A percentile compares a stretch with the other conserved stretches of the same genome.
Evolutionary conservation across 2,329 filamentous ascomycete genomes (phyloP).

Genomic region (Diaporthe citriasiana): DNA sequence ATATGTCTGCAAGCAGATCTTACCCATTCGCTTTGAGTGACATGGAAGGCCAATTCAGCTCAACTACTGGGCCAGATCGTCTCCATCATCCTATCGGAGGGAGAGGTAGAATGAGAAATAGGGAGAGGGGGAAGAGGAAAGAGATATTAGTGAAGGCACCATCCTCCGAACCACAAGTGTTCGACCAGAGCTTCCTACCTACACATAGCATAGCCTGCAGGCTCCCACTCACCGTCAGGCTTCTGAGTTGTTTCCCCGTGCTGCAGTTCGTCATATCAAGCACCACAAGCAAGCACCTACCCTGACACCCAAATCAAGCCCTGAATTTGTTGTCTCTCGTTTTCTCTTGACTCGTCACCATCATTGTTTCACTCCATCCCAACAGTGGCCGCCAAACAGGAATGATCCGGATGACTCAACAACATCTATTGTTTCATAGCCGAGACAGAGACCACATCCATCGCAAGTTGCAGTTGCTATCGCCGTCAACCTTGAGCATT

Average conservation of each 20-base stretch:
- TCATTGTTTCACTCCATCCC: conserved; percentile 31
- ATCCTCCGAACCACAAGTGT: conserved; percentile 20
- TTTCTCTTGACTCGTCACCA: conserved; percentile 37
- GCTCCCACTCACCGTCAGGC: conserved; percentile 35
- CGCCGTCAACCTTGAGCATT: conserved; percentile 16
- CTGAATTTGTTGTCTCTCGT: conserved; percentile 20
- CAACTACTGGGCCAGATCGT: conserved; percentile 13
- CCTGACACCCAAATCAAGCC: conserved; percentile 7
- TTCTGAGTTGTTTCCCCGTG: conserved; percentile 28
- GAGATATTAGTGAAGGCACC: conserved; percentile 1
- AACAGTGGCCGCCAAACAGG: conserved; percentile 9
- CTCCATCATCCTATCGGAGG: neutral
- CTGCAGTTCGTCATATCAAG: conserved; percentile 40
- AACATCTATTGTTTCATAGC: conserved; percentile 41
- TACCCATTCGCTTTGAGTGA: conserved; percentile 3
- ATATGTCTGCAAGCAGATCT: conserved; percentile 10
- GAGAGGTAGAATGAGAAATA: neutral
- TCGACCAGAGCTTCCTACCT: conserved; percentile 6
- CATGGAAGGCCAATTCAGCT: conserved; percentile 8
- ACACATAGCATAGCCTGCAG: conserved; percentile 13
- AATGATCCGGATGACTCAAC: conserved; percentile 33
- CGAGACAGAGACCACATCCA: conserved; percentile 36
- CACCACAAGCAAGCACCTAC: conserved; percentile 39
- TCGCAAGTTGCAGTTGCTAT: conserved; percentile 3
- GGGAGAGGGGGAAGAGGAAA: neutral